phyloP scores from a whole-genome alignment of 148 eudicot genomes.

The Rhododendron molle region DNA sequence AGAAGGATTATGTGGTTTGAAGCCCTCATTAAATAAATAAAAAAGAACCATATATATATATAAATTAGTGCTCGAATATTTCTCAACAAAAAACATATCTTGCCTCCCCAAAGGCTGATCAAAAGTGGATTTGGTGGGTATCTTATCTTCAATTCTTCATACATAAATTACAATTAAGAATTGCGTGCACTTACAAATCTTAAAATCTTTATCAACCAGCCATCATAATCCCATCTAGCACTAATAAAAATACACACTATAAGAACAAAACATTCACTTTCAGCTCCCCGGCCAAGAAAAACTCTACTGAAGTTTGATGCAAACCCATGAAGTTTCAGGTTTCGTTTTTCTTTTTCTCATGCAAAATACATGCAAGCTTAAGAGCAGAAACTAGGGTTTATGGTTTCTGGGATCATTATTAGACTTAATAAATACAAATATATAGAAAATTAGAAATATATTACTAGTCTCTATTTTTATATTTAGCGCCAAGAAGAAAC shows the following conservation, averaged over 20 bases:
- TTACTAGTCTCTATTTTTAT: neutral
- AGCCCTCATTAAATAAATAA: neutral
- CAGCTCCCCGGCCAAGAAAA: constrained; percentile 10
- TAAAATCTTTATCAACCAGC: neutral
- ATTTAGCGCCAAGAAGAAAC: constrained; percentile 78
- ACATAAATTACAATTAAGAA: neutral
- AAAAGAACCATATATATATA: constrained; percentile 5
- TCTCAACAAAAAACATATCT: neutral
- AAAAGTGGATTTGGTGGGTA: constrained; percentile 2
- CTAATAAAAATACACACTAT: neutral
- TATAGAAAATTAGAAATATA: neutral
- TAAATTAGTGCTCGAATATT: constrained; percentile 5
- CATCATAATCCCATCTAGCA: constrained; percentile 6
- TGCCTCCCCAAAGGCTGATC: neutral
- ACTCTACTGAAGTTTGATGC: neutral
- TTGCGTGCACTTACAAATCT: neutral
- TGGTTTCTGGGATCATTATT: constrained; percentile 15
- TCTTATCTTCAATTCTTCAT: constrained; percentile 1
- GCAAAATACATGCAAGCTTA: neutral
- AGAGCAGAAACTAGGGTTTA: constrained; percentile 30
- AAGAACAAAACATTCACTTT: constrained; percentile 12
- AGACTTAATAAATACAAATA: neutral
- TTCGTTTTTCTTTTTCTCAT: neutral
- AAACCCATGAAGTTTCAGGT: neutral
- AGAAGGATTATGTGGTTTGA: constrained; percentile 9